A percentile compares a stretch with the other conserved stretches of the same genome.
Evolutionary conservation across 495 filamentous ascomycete genomes (phyloP).

Genomic region (Penicillium cataractarum): DNA sequence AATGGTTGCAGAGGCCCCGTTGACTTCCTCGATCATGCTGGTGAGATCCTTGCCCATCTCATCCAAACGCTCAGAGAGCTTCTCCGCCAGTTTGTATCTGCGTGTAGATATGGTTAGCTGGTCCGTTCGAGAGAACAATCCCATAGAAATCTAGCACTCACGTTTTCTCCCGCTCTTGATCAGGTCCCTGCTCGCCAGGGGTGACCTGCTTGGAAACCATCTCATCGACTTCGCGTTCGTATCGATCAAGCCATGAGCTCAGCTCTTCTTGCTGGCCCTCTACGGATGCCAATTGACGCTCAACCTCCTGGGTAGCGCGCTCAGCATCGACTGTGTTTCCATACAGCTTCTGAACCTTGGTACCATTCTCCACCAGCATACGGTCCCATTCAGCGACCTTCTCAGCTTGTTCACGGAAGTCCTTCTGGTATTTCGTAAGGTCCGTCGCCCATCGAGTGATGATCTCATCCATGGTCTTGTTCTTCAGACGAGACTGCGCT

Average conservation of each 20-base stretch:
- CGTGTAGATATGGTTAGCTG: conserved; percentile 3
- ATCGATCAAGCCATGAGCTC: conserved; percentile 78
- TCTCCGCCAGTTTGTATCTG: conserved; percentile 86
- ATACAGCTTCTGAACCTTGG: conserved; percentile 90
- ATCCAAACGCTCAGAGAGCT: conserved; percentile 80
- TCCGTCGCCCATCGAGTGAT: conserved; percentile 97
- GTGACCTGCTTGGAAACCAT: conserved; percentile 75
- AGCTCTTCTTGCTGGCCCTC: conserved; percentile 93
- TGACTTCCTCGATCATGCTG: conserved; percentile 98
- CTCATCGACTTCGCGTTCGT: conserved; percentile 85
- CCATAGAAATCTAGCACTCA: conserved; percentile 37
- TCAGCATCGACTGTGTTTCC: conserved; percentile 87
- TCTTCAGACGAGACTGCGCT: conserved; percentile 84
- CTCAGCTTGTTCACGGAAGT: conserved; percentile 85
- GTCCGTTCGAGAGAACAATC: not conserved
- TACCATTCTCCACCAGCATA: conserved; percentile 85
- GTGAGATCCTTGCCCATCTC: conserved; percentile 89
- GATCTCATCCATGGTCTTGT: conserved; percentile 99
- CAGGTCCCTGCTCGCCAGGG: conserved; percentile 77
- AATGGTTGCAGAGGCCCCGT: conserved; percentile 77
- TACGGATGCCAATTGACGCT: conserved; percentile 82
- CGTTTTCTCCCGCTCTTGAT: conserved; percentile 92
- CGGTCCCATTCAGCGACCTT: conserved; percentile 91
- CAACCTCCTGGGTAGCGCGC: conserved; percentile 84
- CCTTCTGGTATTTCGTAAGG: conserved; percentile 91